A percentile compares a stretch with the other conserved stretches of the same genome.
These are phyloP conservation scores for Kodamaea arcana DNA, from an alignment of 1,139 yeast species.

Conservation along the genomic window DNA sequence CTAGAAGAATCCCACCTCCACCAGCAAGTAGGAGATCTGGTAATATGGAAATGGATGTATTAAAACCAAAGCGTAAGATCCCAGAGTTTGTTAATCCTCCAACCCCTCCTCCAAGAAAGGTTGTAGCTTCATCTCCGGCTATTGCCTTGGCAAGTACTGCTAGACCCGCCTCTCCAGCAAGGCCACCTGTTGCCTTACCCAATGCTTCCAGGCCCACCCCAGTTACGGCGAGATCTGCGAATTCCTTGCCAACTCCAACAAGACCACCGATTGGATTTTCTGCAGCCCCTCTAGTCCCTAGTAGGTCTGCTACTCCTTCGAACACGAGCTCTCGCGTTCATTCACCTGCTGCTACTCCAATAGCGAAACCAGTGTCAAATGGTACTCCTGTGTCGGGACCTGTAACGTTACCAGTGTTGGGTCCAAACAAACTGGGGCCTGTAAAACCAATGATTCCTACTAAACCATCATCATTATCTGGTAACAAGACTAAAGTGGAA, in stretches of 20 bases:
- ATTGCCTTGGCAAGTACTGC: conserved; percentile 9
- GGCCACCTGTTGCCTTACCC: too few relatives aligned
- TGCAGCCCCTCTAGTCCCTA: conserved; percentile 39
- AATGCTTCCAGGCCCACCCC: too few relatives aligned
- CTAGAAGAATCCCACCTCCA: conserved; percentile 39
- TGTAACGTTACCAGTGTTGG: conserved; percentile 3
- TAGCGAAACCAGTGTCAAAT: conserved; percentile 4
- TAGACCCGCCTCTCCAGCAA: too few relatives aligned
- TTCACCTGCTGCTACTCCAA: conserved; percentile 13
- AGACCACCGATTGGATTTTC: conserved; percentile 34
- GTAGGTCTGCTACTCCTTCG: conserved; percentile 28
- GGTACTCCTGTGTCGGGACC: conserved; percentile 2
- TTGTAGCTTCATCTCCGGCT: conserved; percentile 8
- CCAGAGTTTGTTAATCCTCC: conserved; percentile 19
- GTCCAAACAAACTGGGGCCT: not conserved
- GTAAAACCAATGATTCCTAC: conserved; percentile 34
- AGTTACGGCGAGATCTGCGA: conserved; percentile 7
- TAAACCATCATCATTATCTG: conserved; percentile 28
- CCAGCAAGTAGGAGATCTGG: conserved; percentile 24
- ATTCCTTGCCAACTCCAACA: conserved; percentile 9
- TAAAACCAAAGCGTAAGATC: conserved; percentile 14
- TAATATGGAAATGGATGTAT: conserved; percentile 3
- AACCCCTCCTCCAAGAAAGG: conserved; percentile 24
- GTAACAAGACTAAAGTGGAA: conserved; percentile 14
- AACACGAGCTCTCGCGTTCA: conserved; percentile 3